These are phyloP conservation scores for Colletotrichum endophyticum DNA, from an alignment of 2,329 filamentous ascomycete species.

Conservation along the genomic window DNA sequence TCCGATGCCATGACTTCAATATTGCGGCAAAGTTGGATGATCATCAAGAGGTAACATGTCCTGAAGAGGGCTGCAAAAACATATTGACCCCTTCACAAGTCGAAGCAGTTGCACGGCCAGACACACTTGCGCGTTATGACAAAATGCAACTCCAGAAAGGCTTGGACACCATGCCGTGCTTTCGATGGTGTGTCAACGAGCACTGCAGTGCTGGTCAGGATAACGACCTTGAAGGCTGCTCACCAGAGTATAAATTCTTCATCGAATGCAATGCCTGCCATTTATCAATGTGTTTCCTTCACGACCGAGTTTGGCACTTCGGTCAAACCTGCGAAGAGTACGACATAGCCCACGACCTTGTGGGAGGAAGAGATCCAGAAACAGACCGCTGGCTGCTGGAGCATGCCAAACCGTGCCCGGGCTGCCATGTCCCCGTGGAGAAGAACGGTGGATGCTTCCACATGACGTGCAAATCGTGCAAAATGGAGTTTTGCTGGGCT, in stretches of 20 bases:
- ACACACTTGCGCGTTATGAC: constrained; percentile 20
- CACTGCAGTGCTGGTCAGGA: constrained; percentile 26
- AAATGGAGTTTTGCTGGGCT: constrained; percentile 39
- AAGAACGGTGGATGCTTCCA: constrained; percentile 41
- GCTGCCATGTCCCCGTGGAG: constrained; percentile 25
- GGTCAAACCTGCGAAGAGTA: constrained; percentile 25
- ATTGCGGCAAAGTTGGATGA: not conserved
- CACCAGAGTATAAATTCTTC: not conserved
- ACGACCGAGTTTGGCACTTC: constrained; percentile 29
- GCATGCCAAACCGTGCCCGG: constrained; percentile 28
- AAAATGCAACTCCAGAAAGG: not conserved
- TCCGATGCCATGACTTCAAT: not conserved
- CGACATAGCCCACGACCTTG: not conserved
- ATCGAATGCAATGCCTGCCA: constrained; percentile 27
- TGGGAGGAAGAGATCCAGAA: not conserved
- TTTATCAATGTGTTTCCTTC: constrained; percentile 30
- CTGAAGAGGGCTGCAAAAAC: not conserved
- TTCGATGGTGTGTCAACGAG: constrained; percentile 29
- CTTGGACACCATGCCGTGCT: constrained; percentile 13
- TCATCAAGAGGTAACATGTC: not conserved
- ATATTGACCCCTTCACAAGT: constrained; percentile 5
- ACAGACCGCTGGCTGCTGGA: constrained; percentile 23
- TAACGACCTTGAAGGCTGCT: constrained; percentile 13
- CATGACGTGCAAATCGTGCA: constrained; percentile 42
- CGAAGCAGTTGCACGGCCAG: not conserved